Evolutionary conservation across 1,284 basidiomycete species (phyloP), one percentile per base, ranked within the genome.

Genomic region (Rhodotorula mucilaginosa): DNA sequence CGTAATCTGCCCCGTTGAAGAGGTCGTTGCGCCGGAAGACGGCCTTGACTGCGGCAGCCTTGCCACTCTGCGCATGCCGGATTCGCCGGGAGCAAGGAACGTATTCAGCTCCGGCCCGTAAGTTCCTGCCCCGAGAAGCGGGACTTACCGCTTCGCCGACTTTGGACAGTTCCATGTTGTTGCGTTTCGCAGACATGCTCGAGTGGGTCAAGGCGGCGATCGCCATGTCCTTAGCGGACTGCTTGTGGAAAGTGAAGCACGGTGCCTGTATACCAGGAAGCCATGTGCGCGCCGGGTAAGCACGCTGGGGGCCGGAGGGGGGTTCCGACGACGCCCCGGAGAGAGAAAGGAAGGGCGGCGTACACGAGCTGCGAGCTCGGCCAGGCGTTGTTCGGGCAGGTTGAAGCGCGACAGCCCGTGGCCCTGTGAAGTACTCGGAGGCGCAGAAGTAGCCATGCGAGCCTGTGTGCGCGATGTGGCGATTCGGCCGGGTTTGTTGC

Each of bases 131-230:
- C 26, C 26, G 26, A 26, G 26, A 26, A 26, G 26, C 26, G 26
- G 26, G 26, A 26, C 67, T 10, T 12, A 56, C 67, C 26, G 61
- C 57, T 21, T 63, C 61, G 8, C 67, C 61, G 1, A 68, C 49
- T 29, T 47, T 47, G 10, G 61, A n/a, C 26, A 68, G 58, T 23
- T 64, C 57, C 7, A 29, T 18, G 34, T 64, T 64, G 67, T 64
- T 68, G 39, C 31, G n/a, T 5, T 18, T 31, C 6, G 39, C 13
- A 18, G 49, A 52, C 26, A 34, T 7, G 6, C 39, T 54, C n/a
- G 57, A 54, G 44, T 68, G 67, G 15, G 61, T 68, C 39, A 68
- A 47, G 0, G 61, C 67, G 2, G 23, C 19, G 3, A 18, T 47
- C 3, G 58, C 67, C 16, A 64, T 56, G 39, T 47, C 57, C 34